A percentile compares a stretch with the other conserved stretches of the same genome.
These are phyloP conservation scores for Magnusiomyces paraingens DNA, from an alignment of 1,139 yeast species.

Conservation along the genomic window DNA sequence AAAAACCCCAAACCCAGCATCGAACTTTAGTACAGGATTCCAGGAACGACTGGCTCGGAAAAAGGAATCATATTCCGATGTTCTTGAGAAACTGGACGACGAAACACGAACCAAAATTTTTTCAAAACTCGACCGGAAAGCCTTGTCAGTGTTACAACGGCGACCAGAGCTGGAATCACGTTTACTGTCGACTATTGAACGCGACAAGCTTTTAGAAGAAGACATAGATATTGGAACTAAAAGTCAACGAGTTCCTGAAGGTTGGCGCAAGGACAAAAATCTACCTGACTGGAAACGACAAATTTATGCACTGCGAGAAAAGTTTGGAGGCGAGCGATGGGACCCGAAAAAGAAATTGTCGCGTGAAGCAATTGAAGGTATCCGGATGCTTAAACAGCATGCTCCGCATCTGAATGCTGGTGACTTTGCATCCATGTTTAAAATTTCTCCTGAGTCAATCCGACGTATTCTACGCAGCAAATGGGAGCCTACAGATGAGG, in stretches of 20 bases:
- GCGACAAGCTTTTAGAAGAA: background rate
- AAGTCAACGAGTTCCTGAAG: slow-evolving; percentile 32
- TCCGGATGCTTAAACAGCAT: slow-evolving; percentile 47
- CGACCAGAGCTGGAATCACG: slow-evolving; percentile 11
- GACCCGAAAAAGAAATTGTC: slow-evolving; percentile 62
- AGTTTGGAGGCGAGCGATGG: slow-evolving; percentile 57
- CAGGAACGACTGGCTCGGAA: background rate
- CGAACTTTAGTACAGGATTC: background rate
- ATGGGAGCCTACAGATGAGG: slow-evolving; percentile 66
- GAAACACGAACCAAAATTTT: background rate
- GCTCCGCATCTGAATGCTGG: slow-evolving; percentile 54
- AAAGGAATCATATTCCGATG: background rate
- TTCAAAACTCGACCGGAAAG: slow-evolving; percentile 11
- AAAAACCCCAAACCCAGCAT: background rate
- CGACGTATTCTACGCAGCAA: slow-evolving; percentile 69
- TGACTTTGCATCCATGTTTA: slow-evolving; percentile 58
- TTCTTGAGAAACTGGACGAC: background rate
- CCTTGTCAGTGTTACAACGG: slow-evolving; percentile 8
- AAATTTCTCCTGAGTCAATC: slow-evolving; percentile 76
- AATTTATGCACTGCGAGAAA: slow-evolving; percentile 51
- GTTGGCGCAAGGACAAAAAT: slow-evolving; percentile 38
- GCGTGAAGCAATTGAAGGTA: slow-evolving; percentile 62
- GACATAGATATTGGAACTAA: background rate
- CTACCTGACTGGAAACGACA: slow-evolving; percentile 64
- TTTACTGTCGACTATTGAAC: no score